Evolutionary conservation across 805 yeast genomes (phyloP).

Genomic region (Ogataea philodendri): DNA sequence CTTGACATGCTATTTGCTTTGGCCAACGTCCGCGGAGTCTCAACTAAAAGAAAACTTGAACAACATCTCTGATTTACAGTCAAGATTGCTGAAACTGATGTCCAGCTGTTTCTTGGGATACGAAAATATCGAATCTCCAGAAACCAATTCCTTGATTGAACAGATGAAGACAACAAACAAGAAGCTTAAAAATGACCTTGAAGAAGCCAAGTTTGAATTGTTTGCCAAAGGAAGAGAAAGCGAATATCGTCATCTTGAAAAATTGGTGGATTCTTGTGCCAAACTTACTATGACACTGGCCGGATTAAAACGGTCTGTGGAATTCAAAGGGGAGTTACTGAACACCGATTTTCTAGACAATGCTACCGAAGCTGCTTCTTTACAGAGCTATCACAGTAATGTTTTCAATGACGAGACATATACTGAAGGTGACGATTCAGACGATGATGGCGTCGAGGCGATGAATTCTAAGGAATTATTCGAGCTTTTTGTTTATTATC

Average conservation of each 20-base stretch:
- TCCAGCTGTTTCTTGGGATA: constrained; percentile 51
- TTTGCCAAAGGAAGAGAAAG: constrained; percentile 50
- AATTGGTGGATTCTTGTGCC: constrained; percentile 51
- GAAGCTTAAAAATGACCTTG: constrained; percentile 40
- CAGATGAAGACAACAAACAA: constrained; percentile 41
- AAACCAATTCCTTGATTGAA: constrained; percentile 36
- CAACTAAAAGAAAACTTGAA: constrained; percentile 46
- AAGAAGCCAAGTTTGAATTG: constrained; percentile 65
- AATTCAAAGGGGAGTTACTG: constrained; percentile 61
- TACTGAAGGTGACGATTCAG: constrained; percentile 25
- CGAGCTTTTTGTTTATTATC: constrained; percentile 60
- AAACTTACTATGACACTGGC: constrained; percentile 56
- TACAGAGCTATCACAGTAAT: constrained; percentile 12
- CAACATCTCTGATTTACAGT: constrained; percentile 50
- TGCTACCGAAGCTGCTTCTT: constrained; percentile 10
- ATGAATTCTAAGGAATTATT: constrained; percentile 47
- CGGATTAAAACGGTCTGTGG: constrained; percentile 66
- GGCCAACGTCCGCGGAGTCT: constrained; percentile 59
- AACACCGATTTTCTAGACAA: constrained; percentile 23
- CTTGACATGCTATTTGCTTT: constrained; percentile 56
- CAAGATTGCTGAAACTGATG: constrained; percentile 45
- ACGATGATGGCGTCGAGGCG: constrained; percentile 28
- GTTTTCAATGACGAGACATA: constrained; percentile 1
- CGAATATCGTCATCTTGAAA: constrained; percentile 45
- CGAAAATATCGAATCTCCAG: constrained; percentile 41